Percentiles rank a stretch among this genome's conserved stretches.
These are phyloP conservation scores for Biscogniauxia mediterranea DNA, from an alignment of 2,329 filamentous ascomycete genomes.

Conservation along the genomic window DNA sequence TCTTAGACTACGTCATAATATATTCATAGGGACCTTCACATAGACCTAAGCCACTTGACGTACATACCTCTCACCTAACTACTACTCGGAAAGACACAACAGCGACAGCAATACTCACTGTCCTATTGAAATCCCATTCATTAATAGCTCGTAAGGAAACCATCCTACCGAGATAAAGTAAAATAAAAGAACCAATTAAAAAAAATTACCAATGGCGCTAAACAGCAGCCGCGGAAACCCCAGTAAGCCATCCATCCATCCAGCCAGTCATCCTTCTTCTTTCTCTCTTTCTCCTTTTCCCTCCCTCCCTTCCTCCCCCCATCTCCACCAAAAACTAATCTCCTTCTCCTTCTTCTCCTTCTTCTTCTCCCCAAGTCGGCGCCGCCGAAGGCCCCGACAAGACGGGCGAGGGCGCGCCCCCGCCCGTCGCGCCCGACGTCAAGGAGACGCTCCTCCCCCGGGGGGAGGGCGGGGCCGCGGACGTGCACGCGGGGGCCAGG, in stretches of 20 bases:
- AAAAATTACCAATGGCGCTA: slow-evolving; percentile 53
- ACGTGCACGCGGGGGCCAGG: slow-evolving; percentile 39
- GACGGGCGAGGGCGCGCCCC: slow-evolving; percentile 34
- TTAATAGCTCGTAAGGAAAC: too few species aligned
- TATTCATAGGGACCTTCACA: too few species aligned
- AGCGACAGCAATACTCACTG: too few species aligned
- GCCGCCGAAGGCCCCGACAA: slow-evolving; percentile 43
- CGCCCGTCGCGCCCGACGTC: slow-evolving; percentile 39
- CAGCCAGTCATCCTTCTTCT: not conserved
- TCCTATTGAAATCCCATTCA: too few species aligned
- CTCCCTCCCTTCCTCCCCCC: slow-evolving; percentile 1
- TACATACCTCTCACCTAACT: too few species aligned
- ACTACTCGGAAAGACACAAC: too few species aligned
- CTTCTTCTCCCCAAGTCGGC: slow-evolving; percentile 34
- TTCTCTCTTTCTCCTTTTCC: not conserved
- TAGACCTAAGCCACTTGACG: too few species aligned
- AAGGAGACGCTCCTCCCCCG: slow-evolving; percentile 44
- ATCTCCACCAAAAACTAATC: slow-evolving; percentile 7
- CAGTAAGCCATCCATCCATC: slow-evolving; percentile 40
- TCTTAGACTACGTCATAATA: too few species aligned
- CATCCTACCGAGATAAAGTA: too few species aligned
- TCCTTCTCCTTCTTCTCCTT: slow-evolving; percentile 3
- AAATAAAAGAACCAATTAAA: not conserved
- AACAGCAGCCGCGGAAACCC: slow-evolving; percentile 52
- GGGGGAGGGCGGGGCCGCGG: slow-evolving; percentile 30